Conservation (phyloP, 1,139 yeast species). For the Hyphopichia fennica region DNA sequence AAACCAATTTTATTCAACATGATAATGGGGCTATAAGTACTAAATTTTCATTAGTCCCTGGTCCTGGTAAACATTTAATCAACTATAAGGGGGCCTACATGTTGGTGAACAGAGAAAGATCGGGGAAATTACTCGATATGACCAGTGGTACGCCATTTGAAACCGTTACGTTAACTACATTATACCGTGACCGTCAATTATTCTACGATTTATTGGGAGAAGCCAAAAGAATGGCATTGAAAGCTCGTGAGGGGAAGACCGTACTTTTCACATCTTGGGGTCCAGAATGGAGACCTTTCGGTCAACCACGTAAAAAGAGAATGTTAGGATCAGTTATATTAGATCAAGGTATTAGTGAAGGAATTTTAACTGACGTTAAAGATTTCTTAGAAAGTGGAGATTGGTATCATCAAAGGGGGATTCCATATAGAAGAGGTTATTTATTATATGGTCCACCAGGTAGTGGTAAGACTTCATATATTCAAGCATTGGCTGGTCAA, state of each 20-base stretch:
- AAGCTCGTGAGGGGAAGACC: slow-evolving; percentile 88
- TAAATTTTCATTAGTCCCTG: slow-evolving; percentile 91
- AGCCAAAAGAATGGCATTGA: slow-evolving; percentile 81
- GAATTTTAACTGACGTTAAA: slow-evolving; percentile 65
- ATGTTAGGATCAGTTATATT: slow-evolving; percentile 81
- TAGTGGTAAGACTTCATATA: slow-evolving; percentile 92
- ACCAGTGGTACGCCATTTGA: slow-evolving; percentile 94
- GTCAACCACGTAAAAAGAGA: slow-evolving; percentile 90
- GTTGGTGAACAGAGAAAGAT: slow-evolving; percentile 85
- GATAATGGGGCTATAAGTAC: slow-evolving; percentile 91
- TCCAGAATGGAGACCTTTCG: slow-evolving; percentile 98
- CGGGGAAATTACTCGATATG: slow-evolving; percentile 85
- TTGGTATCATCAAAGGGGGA: slow-evolving; percentile 96
- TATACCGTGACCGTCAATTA: slow-evolving; percentile 75
- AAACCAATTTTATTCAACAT: slow-evolving; percentile 83
- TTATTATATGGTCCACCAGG: slow-evolving; percentile 97
- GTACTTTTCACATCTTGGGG: slow-evolving; percentile 95
- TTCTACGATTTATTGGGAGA: slow-evolving; percentile 76
- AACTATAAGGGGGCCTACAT: slow-evolving; percentile 85
- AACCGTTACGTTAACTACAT: slow-evolving; percentile 87
- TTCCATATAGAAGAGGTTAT: slow-evolving; percentile 95
- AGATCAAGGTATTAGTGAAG: slow-evolving; percentile 70
- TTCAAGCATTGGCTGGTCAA: slow-evolving; percentile 96
- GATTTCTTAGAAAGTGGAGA: slow-evolving; percentile 79
- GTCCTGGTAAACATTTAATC: slow-evolving; percentile 92